These are phyloP conservation scores for Sphaerostilbella broomeana DNA, from an alignment of 2,329 filamentous ascomycete species.

Conservation along the genomic window DNA sequence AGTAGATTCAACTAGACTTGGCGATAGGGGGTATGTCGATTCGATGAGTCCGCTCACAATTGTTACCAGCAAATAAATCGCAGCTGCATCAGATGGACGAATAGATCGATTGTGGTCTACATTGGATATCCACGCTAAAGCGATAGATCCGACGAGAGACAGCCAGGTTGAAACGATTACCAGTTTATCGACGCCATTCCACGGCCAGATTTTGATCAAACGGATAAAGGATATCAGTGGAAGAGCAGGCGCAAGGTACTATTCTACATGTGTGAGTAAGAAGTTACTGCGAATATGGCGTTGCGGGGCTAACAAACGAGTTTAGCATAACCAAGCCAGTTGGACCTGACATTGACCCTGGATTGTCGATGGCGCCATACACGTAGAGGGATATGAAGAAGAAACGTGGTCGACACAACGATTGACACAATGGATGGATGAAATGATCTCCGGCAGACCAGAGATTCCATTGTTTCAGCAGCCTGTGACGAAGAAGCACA, in stretches of 20 bases:
- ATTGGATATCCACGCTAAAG: slow-evolving; percentile 2
- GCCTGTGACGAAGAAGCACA: too few relatives aligned
- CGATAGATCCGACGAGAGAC: background rate
- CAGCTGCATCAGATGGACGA: slow-evolving; percentile 1
- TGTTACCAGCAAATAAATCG: slow-evolving; percentile 6
- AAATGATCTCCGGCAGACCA: too few relatives aligned
- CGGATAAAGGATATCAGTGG: background rate
- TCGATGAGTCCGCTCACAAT: background rate
- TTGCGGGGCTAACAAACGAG: background rate
- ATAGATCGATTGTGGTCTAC: slow-evolving; percentile 10
- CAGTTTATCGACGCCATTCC: background rate
- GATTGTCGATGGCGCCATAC: too few relatives aligned
- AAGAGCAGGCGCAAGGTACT: slow-evolving; percentile 4
- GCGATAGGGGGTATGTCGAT: background rate
- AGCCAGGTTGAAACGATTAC: background rate
- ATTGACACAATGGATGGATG: too few relatives aligned
- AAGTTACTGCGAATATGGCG: background rate
- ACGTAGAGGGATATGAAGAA: too few relatives aligned
- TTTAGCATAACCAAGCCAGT: slow-evolving; percentile 4
- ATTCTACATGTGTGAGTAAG: background rate
- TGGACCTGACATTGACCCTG: slow-evolving; percentile 6
- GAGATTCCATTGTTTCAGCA: too few relatives aligned
- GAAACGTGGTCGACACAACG: too few relatives aligned
- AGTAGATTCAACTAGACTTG: too few relatives aligned
- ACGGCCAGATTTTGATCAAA: background rate